Evolutionary conservation across 2,329 filamentous ascomycete species (phyloP).

Genomic region (Lasiodiplodia citricola): DNA sequence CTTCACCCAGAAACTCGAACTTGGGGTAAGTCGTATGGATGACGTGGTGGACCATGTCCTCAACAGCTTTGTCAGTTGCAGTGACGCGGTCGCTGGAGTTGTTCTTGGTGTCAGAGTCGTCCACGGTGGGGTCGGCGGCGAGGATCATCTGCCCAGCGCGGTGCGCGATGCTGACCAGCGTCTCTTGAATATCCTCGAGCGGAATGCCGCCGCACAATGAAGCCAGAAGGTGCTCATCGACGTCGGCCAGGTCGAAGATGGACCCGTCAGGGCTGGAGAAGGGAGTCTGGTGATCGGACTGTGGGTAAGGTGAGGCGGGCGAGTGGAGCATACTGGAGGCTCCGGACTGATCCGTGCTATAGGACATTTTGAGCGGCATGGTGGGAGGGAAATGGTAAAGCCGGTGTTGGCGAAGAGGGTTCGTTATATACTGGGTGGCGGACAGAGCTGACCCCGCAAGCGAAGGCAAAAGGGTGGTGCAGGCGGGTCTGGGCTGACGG

Average conservation of each 20-base stretch:
- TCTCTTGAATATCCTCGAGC: constrained; percentile 7
- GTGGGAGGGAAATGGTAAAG: not conserved
- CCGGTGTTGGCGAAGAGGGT: not conserved
- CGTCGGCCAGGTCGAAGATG: not conserved
- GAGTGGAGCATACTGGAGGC: constrained; percentile 5
- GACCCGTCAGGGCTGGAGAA: constrained; percentile 11
- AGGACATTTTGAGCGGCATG: constrained; percentile 1
- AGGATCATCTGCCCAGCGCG: constrained; percentile 42
- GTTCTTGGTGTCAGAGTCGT: constrained; percentile 39
- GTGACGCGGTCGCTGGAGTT: constrained; percentile 59
- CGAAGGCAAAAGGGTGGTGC: not conserved
- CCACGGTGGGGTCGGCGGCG: constrained; percentile 36
- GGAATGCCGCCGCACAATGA: not conserved
- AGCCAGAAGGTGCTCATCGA: constrained; percentile 19
- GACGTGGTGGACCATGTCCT: constrained; percentile 54
- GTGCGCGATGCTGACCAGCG: constrained; percentile 33
- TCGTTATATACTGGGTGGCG: not conserved
- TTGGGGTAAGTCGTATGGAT: constrained; percentile 53
- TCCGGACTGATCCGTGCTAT: constrained; percentile 10
- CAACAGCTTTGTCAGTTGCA: constrained; percentile 60
- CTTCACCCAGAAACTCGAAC: constrained; percentile 49
- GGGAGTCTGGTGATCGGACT: not conserved
- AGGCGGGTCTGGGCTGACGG: not conserved
- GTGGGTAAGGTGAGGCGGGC: not conserved
- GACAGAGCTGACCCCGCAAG: not conserved